Percentiles rank a stretch among this genome's conserved stretches.
These are phyloP conservation scores for Macrolepiota fuliginosa DNA, from an alignment of 768 basidiomycete species.

Conservation along the genomic window DNA sequence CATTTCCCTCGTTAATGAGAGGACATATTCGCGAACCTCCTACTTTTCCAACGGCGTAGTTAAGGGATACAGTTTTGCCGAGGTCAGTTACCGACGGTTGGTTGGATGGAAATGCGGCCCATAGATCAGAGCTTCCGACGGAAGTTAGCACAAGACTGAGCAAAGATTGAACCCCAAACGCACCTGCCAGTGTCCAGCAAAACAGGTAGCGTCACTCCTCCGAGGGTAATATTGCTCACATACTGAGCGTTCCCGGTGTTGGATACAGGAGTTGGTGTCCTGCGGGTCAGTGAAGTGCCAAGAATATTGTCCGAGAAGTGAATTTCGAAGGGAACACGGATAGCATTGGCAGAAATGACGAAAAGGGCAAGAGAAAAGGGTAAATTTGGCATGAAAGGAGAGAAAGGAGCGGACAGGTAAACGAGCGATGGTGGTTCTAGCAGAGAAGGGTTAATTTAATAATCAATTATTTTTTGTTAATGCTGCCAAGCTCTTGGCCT, in stretches of 20 bases:
- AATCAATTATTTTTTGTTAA: constrained; percentile 9
- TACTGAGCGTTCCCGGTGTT: constrained; percentile 77
- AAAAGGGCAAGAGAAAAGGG: constrained; percentile 41
- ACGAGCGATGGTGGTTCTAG: constrained; percentile 4
- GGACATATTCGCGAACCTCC: constrained; percentile 36
- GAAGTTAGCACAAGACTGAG: neutral
- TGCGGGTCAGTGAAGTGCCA: constrained; percentile 25
- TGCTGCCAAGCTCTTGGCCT: neutral
- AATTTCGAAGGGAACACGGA: constrained; percentile 38
- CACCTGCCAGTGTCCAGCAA: constrained; percentile 75
- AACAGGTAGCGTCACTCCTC: neutral
- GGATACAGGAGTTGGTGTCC: constrained; percentile 42
- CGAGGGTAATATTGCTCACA: constrained; percentile 27
- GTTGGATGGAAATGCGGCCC: constrained; percentile 53
- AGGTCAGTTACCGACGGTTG: constrained; percentile 52
- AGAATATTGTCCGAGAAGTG: constrained; percentile 23
- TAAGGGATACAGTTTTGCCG: constrained; percentile 52
- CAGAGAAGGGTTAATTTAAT: constrained; percentile 7
- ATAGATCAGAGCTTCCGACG: constrained; percentile 63
- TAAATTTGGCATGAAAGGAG: constrained; percentile 27
- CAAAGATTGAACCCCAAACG: constrained; percentile 9
- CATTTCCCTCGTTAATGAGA: neutral
- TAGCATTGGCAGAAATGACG: constrained; percentile 35
- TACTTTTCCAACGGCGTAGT: constrained; percentile 70
- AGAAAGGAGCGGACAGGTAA: constrained; percentile 12